Evolutionary conservation across 495 filamentous ascomycete genomes (phyloP).

Genomic region (Neurospora terricola): DNA sequence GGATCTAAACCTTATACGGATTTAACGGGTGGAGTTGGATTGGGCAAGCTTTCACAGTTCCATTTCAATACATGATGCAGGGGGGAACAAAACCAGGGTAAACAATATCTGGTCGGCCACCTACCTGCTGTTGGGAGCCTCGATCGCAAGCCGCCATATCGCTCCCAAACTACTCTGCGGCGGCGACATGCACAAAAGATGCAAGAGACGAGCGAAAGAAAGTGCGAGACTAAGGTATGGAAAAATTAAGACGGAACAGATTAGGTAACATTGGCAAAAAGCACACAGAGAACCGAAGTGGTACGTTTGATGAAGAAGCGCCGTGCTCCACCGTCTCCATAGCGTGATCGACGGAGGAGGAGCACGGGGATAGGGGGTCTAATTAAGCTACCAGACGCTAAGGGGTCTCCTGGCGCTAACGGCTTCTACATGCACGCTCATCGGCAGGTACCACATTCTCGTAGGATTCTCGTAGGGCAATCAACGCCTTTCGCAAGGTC

Average conservation of each 20-base stretch:
- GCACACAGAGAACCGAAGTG: not conserved
- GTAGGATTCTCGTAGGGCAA: not conserved
- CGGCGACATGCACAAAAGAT: not conserved
- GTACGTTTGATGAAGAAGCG: constrained; percentile 1
- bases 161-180: not conserved
- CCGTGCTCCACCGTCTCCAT: not conserved
- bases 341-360: not conserved
- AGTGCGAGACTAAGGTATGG: not conserved
- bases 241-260: not conserved
- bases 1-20: not conserved
- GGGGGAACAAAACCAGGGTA: not conserved
- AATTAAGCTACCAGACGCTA: not conserved
- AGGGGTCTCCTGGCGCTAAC: not conserved
- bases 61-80: not conserved
- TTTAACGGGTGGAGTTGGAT: not conserved
- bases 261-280: not conserved
- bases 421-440: not conserved
- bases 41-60: not conserved
- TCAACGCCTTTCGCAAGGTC: not conserved
- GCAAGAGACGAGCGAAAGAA: not conserved
- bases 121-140: not conserved
- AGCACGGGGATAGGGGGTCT: not conserved
- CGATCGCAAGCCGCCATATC: not conserved
- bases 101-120: not conserved
- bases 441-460: not conserved